A percentile compares a stretch with the other conserved stretches of the same genome.
Conservation (phyloP, 805 yeast species). For the Yamadazyma tumulicola region DNA sequence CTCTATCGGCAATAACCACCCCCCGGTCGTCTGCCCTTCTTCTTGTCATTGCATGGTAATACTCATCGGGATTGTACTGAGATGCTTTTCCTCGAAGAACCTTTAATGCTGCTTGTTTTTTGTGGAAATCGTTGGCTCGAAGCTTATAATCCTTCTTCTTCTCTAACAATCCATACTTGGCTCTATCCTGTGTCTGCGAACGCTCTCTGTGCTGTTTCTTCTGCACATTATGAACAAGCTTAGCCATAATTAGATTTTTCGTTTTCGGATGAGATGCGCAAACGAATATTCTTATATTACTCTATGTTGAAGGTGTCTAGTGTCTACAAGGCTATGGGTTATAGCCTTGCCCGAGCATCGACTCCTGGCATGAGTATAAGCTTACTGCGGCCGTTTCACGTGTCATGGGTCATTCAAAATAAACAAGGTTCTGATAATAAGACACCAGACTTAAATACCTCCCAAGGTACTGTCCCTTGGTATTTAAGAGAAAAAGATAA, state of each 20-base stretch:
- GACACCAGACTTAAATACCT: not conserved
- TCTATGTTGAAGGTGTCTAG: not conserved
- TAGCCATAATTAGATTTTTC: no score
- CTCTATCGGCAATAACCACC: slow-evolving; percentile 62
- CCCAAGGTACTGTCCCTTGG: slow-evolving; percentile 47
- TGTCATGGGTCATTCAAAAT: no score
- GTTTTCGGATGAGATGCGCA: not conserved
- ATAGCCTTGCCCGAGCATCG: no score
- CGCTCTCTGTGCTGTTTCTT: slow-evolving; percentile 96
- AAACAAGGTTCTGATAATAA: no score
- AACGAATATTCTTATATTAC: not conserved
- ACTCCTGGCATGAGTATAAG: no score
- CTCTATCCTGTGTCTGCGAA: slow-evolving; percentile 75
- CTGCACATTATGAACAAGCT: slow-evolving; percentile 83
- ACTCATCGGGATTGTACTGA: slow-evolving; percentile 88
- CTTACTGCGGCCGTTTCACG: no score
- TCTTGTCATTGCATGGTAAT: slow-evolving; percentile 87
- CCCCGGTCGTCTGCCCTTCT: slow-evolving; percentile 69
- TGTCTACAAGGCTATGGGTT: no score
- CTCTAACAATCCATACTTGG: slow-evolving; percentile 80
- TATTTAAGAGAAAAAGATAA: slow-evolving; percentile 44
- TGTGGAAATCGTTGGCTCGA: slow-evolving; percentile 55
- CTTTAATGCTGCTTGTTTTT: slow-evolving; percentile 62
- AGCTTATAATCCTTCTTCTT: slow-evolving; percentile 63
- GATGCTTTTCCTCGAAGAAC: slow-evolving; percentile 69